A percentile compares a stretch with the other conserved stretches of the same genome.
Evolutionary conservation across 2,329 filamentous ascomycete species (phyloP).

Genomic region (Tolypocladium paradoxum): DNA sequence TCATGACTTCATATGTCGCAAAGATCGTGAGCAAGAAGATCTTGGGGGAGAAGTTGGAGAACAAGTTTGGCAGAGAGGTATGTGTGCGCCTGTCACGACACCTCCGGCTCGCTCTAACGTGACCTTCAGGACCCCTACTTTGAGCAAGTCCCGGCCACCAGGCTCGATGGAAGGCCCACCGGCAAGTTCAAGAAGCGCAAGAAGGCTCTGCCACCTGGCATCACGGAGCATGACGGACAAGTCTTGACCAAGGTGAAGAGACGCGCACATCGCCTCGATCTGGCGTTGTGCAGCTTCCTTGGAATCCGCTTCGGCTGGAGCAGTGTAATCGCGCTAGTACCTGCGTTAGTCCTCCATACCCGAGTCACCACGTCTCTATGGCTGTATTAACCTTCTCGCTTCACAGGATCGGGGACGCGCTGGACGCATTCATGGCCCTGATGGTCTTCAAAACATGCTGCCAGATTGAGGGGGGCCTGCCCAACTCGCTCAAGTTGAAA

Average conservation of each 20-base stretch:
- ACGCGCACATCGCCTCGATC: conserved; percentile 76
- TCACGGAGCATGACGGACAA: conserved; percentile 71
- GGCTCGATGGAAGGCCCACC: conserved; percentile 50
- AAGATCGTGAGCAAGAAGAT: conserved; percentile 48
- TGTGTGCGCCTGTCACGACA: neutral
- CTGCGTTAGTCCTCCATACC: conserved; percentile 49
- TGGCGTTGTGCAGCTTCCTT: conserved; percentile 69
- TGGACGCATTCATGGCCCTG: conserved; percentile 64
- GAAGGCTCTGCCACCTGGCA: conserved; percentile 73
- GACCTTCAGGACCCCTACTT: conserved; percentile 73
- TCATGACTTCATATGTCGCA: conserved; percentile 41
- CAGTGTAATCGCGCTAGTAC: conserved; percentile 73
- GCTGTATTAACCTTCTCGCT: neutral
- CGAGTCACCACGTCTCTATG: neutral
- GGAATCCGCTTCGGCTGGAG: conserved; percentile 85
- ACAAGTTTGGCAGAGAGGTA: conserved; percentile 49
- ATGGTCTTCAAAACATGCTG: conserved; percentile 64
- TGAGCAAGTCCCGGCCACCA: conserved; percentile 66
- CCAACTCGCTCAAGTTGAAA: conserved; percentile 42
- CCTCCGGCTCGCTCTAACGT: neutral
- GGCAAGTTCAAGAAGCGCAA: conserved; percentile 73
- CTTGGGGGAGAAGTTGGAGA: conserved; percentile 43
- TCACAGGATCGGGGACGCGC: conserved; percentile 59
- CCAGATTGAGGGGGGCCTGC: conserved; percentile 68
- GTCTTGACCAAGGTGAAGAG: conserved; percentile 80